A percentile compares a stretch with the other conserved stretches of the same genome.
Evolutionary conservation across 176 grass and related monocot species (phyloP).

Genomic region (Oryza nivara): DNA sequence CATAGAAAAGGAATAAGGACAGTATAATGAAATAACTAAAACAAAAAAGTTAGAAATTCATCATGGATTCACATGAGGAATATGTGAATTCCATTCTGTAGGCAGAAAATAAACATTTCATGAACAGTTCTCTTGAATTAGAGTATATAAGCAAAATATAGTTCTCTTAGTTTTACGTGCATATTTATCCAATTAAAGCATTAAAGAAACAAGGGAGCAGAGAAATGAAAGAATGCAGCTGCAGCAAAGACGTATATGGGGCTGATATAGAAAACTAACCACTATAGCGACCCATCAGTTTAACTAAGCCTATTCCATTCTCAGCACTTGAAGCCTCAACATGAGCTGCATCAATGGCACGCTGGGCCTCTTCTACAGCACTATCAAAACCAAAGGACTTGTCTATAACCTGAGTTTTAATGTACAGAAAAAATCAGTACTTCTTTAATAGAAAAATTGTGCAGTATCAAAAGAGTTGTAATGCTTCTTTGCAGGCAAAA

Average conservation of each 20-base stretch:
- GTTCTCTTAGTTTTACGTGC: not conserved
- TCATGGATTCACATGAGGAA: not conserved
- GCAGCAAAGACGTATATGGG: not conserved
- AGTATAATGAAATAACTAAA: not conserved
- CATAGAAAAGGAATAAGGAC: conserved; percentile 28
- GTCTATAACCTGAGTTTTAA: conserved; percentile 72
- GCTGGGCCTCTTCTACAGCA: conserved; percentile 94
- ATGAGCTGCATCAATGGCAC: conserved; percentile 89
- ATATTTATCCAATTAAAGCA: conserved; percentile 4
- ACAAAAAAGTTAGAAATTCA: conserved; percentile 4
- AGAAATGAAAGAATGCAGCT: not conserved
- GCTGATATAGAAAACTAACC: conserved; percentile 59
- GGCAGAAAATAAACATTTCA: conserved; percentile 6
- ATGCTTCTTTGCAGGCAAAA: not conserved
- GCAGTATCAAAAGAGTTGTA: not conserved
- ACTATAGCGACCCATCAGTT: conserved; percentile 96
- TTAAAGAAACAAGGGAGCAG: not conserved
- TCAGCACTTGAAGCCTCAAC: conserved; percentile 94
- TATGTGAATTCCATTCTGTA: conserved; percentile 20
- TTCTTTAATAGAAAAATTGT: not conserved
- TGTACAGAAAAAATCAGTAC: not conserved
- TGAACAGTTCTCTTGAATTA: not conserved
- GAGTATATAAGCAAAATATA: not conserved
- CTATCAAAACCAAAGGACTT: conserved; percentile 98
- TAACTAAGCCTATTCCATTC: conserved; percentile 93